phyloP scores from a whole-genome alignment of 805 yeast genomes.

The Zygoascus bituminiphila region DNA sequence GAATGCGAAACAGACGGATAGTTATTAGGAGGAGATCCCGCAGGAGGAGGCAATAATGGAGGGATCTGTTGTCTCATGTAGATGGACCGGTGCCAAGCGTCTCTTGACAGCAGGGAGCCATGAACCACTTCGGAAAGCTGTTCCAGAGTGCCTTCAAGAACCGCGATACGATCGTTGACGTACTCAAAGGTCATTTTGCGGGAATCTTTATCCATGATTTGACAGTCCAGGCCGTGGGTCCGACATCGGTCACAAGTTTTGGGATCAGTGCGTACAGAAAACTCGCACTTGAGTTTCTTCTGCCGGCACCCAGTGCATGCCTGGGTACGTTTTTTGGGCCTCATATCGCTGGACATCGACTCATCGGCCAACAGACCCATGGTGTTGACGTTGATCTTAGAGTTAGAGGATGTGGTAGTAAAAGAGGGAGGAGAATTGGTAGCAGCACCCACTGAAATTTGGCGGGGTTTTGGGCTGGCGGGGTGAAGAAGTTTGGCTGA shows the following conservation, averaged over 20 bases:
- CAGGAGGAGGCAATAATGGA: not conserved
- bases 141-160: constrained; percentile 11
- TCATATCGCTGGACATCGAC: too few relatives aligned
- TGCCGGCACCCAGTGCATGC: constrained; percentile 17
- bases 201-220: constrained; percentile 7
- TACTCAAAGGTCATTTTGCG: constrained; percentile 9
- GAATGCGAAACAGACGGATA: not conserved
- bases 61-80: not conserved
- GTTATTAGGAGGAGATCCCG: not conserved
- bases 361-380: too few relatives aligned
- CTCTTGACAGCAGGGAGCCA: not conserved
- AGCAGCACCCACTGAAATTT: too few relatives aligned
- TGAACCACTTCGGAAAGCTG: constrained; percentile 6
- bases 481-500: not conserved
- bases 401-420: too few relatives aligned
- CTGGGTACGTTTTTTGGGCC: constrained; percentile 12
- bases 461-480: not conserved
- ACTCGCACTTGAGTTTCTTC: constrained; percentile 16
- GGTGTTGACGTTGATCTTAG: too few relatives aligned
- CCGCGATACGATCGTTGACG: constrained; percentile 8
- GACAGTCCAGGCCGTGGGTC: constrained; percentile 11
- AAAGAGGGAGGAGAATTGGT: too few relatives aligned
- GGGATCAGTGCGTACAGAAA: constrained; percentile 10
- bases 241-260: constrained; percentile 17
- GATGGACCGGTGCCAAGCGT: constrained; percentile 3